Conservation (phyloP, 148 eudicot species). For the Persicaria maculosa region DNA sequence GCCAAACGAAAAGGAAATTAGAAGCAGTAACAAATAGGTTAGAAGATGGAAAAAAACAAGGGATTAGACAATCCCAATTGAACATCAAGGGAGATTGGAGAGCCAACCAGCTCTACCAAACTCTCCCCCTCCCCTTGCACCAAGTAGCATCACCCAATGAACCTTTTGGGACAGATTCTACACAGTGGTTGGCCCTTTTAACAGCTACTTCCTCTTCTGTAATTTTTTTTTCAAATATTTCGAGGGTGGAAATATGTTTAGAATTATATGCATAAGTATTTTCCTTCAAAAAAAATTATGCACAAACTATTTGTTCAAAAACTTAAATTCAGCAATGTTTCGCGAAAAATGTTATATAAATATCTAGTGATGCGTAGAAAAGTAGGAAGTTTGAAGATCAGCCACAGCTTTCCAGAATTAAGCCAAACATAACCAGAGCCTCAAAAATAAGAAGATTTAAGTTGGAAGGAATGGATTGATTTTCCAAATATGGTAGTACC, state of each 20-base stretch:
- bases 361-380: no score
- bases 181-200: background rate
- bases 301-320: no score
- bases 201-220: background rate
- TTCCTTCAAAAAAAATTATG: no score
- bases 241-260: background rate
- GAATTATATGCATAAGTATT: background rate
- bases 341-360: background rate
- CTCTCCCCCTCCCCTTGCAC: background rate
- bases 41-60: background rate
- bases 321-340: background rate
- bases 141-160: background rate
- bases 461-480: background rate
- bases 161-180: background rate
- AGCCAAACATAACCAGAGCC: background rate
- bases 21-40: background rate
- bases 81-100: background rate
- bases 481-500: conserved; percentile 33
- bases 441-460: background rate
- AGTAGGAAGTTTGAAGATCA: no score
- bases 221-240: background rate
- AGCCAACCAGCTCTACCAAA: background rate
- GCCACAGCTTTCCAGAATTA: background rate
- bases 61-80: background rate
- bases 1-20: background rate